A percentile compares a stretch with the other conserved stretches of the same genome.
Evolutionary conservation across 108 stramenopile genomes (phyloP).

Genomic region (Asterionellopsis glacialis): DNA sequence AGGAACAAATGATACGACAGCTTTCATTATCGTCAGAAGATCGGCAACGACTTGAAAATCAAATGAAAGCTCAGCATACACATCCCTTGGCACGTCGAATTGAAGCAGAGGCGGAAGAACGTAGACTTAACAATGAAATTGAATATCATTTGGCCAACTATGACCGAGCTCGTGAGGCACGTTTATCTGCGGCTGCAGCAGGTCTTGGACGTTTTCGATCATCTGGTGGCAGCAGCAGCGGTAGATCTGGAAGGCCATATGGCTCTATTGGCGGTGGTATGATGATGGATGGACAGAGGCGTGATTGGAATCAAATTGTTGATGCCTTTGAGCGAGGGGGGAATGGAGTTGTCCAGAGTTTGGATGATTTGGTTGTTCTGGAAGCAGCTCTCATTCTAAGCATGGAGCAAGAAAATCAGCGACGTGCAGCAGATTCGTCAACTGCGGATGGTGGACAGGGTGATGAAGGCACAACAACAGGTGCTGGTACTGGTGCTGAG

Average conservation of each 20-base stretch:
- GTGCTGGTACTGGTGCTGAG: background rate
- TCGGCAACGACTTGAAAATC: conserved; percentile 52
- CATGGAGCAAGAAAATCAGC: conserved; percentile 31
- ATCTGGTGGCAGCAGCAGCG: background rate
- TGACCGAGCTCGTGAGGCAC: conserved; percentile 1
- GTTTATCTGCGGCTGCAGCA: background rate
- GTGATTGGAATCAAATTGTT: conserved; percentile 40
- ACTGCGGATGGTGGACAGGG: conserved; percentile 1
- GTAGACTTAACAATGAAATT: conserved; percentile 48
- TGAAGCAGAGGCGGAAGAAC: conserved; percentile 62
- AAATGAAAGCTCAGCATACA: conserved; percentile 65
- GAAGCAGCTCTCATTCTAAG: conserved; percentile 65
- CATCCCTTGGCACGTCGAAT: conserved; percentile 61
- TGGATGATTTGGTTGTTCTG: conserved; percentile 69
- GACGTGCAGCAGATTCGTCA: background rate
- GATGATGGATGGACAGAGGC: conserved; percentile 1
- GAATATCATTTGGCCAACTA: conserved; percentile 34
- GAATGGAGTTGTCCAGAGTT: conserved; percentile 17
- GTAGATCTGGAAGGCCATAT: background rate
- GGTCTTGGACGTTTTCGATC: background rate
- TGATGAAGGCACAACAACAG: conserved; percentile 3
- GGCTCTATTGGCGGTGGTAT: background rate
- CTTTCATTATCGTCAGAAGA: conserved; percentile 73
- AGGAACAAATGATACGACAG: conserved; percentile 16
- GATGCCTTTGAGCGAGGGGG: conserved; percentile 29